Evolutionary conservation across 2,329 filamentous ascomycete species (phyloP), one percentile per base, ranked within the genome.

Genomic region (Penicillium sp.): DNA sequence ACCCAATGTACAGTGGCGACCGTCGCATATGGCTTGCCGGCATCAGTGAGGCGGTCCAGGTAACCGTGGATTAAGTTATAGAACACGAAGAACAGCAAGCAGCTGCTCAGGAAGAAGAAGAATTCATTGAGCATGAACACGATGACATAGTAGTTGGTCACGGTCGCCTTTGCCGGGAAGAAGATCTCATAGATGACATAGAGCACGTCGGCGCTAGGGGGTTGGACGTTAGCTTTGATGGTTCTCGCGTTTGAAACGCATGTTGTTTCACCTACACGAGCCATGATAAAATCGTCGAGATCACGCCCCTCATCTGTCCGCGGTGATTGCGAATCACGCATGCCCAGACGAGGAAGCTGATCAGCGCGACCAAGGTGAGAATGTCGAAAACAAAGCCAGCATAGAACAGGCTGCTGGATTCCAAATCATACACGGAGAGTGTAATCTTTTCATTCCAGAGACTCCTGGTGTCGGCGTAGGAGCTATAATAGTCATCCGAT

Each of bases 101-200:
- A 43, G 8, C 35, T 14, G 2, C 25, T 41, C 8, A 47, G 5
- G n/a, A 49, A 13, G 18, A 7, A 8, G 41, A 59, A 59, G 14
- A 57, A 49, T 1, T 38, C 19, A 7, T 33, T 9, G 10, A 58
- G 31, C 41, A 59, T 55, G 5, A 41, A 23, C n/a, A 36, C 21
- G 33, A 57, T 47, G 5, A 49, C 21, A 17, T 50, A 58, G 39
- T 52, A 57, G 20, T 44, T 28, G 3, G 41, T 51, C 16, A 58
- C 50, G 3, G 17, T 35, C 5, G 37, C 29, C 3, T 45, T 33
- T 11, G 53, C 46, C 11, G 56, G 20, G 21, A 29, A 35, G 3
- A 58, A 32, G 16, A 51, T 47, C 25, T 45, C 28, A 8, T 33
- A 28, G n/a, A 48, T 33, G 10, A 57, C 21, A 2, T 3, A 7